Evolutionary conservation across 2,329 filamentous ascomycete species (phyloP), one percentile per base, ranked within the genome.

Genomic region (Alternaria infectoria): DNA sequence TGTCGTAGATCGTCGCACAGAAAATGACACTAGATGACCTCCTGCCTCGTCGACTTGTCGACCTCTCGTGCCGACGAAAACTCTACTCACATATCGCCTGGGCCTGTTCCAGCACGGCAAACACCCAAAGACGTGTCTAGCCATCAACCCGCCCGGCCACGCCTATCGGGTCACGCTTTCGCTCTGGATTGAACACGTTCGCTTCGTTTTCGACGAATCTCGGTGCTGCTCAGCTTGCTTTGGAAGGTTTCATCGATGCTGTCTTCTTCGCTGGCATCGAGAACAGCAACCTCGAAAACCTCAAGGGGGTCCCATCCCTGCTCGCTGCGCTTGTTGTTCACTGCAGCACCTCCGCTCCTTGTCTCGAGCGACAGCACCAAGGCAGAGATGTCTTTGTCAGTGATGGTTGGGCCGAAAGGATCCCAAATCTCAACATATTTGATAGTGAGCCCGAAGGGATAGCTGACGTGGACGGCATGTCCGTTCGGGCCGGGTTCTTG

Each of bases 351-450:
- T 32, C 96, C 96, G 2, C 89, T 86, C 56, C 92, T 87, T 15
- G 96, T 98, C 83, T 99, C 96, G 12, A 88, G 90, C 6, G 94
- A 97, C 6, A 98, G 89, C 4, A 97, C 90, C 59, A 99, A 85
- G 1, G 90, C 92, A 47, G 91, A 89, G 66, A 98, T 91, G 28
- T 86, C 83, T 77, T 92, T 87, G 61, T 95, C 90, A 0, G 92
- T 93, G 65, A 97, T 92, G 0, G 96, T 97, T 4, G 96, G 96
- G 0, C 96, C 96, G 79, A 91, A 98, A 0, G 91, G 87, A 77
- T 99, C 94, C 71, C 91, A 90, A 58, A 99, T 93, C 75, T 93
- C 88, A 49, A 95, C 92, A 75, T 93, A 93, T 70, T 91, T 91
- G 54, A 97, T 86, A 3, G 85, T 81, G 59, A 97, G 82, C 36